Percentiles rank a stretch among this genome's conserved stretches.
These are phyloP conservation scores for Xanthoconium purpureum DNA, from an alignment of 768 basidiomycete species.

Conservation along the genomic window DNA sequence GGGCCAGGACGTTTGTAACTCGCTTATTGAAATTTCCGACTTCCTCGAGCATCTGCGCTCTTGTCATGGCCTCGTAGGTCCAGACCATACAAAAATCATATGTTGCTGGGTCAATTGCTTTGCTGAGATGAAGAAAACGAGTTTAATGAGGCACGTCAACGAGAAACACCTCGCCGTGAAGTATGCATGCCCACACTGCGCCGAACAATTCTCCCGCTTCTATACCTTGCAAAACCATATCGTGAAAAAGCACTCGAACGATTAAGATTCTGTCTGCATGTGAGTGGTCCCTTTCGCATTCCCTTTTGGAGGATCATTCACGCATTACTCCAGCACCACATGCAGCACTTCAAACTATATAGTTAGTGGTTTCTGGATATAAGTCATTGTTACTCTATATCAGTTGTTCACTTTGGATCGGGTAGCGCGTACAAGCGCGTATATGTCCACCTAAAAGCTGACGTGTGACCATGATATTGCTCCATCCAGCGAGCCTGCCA, in stretches of 20 bases:
- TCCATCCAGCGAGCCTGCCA: slow-evolving; percentile 1
- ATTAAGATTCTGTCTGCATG: background rate
- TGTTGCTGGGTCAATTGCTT: slow-evolving; percentile 24
- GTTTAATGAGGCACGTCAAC: slow-evolving; percentile 25
- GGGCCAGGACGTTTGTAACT: background rate
- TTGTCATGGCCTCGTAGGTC: slow-evolving; percentile 17
- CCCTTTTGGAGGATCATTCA: too few species aligned
- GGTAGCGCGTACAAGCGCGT: too few species aligned
- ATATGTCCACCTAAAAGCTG: background rate
- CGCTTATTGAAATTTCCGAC: background rate
- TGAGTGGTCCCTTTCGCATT: too few species aligned
- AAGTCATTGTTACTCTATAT: too few species aligned
- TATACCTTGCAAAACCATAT: slow-evolving; percentile 19
- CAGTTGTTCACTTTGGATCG: too few species aligned
- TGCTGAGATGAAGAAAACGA: slow-evolving; percentile 25
- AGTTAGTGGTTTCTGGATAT: too few species aligned
- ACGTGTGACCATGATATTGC: background rate
- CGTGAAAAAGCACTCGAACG: slow-evolving; percentile 5
- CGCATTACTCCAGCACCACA: too few species aligned
- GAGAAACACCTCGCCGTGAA: slow-evolving; percentile 28
- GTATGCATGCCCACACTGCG: slow-evolving; percentile 16
- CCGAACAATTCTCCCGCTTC: slow-evolving; percentile 25
- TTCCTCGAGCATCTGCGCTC: slow-evolving; percentile 25
- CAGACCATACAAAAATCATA: slow-evolving; percentile 1
- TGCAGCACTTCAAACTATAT: too few species aligned